A percentile compares a stretch with the other conserved stretches of the same genome.
These are phyloP conservation scores for Paecilomyces formosus DNA, from an alignment of 2,329 filamentous ascomycete genomes.

Conservation along the genomic window DNA sequence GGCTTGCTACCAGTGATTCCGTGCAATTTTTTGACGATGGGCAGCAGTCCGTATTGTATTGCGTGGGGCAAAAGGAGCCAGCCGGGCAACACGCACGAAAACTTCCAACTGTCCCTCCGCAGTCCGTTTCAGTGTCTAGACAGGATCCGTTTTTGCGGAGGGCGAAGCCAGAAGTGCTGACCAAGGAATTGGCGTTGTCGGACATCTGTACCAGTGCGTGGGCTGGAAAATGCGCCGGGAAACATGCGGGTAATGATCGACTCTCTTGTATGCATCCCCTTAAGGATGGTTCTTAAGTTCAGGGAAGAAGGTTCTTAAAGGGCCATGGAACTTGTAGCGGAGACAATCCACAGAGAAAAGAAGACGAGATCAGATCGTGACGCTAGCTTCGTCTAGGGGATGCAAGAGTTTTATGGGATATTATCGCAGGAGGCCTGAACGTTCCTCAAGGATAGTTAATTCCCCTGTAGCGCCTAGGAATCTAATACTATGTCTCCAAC, in stretches of 20 bases:
- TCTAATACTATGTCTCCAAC: background rate
- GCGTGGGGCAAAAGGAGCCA: background rate
- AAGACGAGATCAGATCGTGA: background rate
- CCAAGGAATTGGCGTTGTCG: background rate
- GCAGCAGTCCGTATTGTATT: background rate
- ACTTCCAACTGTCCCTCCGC: background rate
- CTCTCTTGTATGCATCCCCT: background rate
- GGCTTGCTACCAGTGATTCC: background rate
- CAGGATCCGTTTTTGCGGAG: background rate
- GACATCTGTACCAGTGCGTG: background rate
- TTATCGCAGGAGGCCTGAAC: background rate
- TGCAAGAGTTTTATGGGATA: background rate
- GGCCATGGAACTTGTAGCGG: background rate
- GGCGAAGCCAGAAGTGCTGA: background rate
- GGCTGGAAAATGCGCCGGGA: background rate
- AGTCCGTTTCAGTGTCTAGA: background rate
- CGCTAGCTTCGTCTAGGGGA: background rate
- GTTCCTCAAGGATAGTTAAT: background rate
- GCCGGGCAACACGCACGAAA: background rate
- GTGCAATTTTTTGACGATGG: background rate
- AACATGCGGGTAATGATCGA: background rate
- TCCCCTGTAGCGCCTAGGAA: background rate
- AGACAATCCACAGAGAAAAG: background rate
- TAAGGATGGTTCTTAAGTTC: background rate
- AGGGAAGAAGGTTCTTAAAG: background rate